phyloP scores from a whole-genome alignment of 1,284 basidiomycete genomes.

The Macrocybe sp. region DNA sequence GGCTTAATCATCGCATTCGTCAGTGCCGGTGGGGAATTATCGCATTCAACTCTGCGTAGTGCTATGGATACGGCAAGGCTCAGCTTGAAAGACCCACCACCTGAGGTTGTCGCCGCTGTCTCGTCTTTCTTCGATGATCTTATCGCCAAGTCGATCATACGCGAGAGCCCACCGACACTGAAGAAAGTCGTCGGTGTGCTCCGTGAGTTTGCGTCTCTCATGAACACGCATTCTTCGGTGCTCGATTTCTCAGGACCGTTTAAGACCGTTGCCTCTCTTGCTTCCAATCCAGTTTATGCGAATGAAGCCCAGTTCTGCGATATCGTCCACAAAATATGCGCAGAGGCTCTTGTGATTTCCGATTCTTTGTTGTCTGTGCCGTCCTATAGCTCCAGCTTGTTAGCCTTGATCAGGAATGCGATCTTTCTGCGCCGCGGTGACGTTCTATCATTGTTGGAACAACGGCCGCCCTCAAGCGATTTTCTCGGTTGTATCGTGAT shows the following conservation, averaged over 20 bases:
- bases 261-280: conserved; percentile 47
- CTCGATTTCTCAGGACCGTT: conserved; percentile 65
- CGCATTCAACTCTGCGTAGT: conserved; percentile 39
- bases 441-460: conserved; percentile 54
- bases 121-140: conserved; percentile 49
- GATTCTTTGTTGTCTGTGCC: conserved; percentile 21
- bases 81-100: conserved; percentile 51
- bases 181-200: conserved; percentile 55
- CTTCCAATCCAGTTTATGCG: conserved; percentile 41
- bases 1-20: conserved; percentile 53
- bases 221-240: conserved; percentile 43
- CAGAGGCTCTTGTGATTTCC: conserved; percentile 52
- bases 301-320: conserved; percentile 48
- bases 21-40: conserved; percentile 50
- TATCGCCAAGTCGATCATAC: conserved; percentile 39
- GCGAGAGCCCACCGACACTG: conserved; percentile 32
- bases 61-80: conserved; percentile 55
- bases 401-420: conserved; percentile 46
- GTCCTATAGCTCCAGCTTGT: conserved; percentile 47
- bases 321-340: conserved; percentile 57
- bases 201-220: conserved; percentile 52
- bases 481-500: conserved; percentile 58
- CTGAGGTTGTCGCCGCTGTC: conserved; percentile 33
- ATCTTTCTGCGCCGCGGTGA: conserved; percentile 52
- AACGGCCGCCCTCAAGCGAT: conserved; percentile 47